Evolutionary conservation across 495 filamentous ascomycete species (phyloP).

Genomic region (Neurospora terricola): DNA sequence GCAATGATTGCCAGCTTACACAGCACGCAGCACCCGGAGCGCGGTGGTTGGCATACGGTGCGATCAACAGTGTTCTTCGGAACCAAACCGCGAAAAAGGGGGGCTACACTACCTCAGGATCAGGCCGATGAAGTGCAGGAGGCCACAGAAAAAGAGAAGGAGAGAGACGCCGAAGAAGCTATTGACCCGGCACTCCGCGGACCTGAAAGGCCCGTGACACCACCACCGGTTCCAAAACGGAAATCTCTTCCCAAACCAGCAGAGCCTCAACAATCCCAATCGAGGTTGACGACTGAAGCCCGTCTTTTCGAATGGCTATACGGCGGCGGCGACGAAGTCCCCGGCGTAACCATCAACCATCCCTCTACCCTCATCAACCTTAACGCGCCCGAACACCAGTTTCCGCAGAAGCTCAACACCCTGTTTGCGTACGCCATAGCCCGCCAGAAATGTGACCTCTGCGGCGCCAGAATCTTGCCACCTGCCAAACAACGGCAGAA

Average conservation of each 20-base stretch:
- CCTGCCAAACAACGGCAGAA: background rate
- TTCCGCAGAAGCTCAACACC: conserved; percentile 8
- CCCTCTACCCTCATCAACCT: background rate
- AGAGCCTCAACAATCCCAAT: background rate
- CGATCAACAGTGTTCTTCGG: conserved; percentile 32
- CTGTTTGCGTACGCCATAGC: conserved; percentile 21
- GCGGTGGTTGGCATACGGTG: conserved; percentile 33
- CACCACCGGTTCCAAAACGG: background rate
- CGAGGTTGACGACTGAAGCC: conserved; percentile 30
- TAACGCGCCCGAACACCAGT: background rate
- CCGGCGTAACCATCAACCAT: conserved; percentile 17
- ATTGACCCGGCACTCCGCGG: background rate
- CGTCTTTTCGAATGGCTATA: conserved; percentile 39
- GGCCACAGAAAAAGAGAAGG: background rate
- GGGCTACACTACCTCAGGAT: background rate
- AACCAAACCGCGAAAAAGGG: conserved; percentile 9
- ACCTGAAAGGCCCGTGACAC: background rate
- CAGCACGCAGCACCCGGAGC: conserved; percentile 27
- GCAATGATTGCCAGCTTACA: conserved; percentile 30
- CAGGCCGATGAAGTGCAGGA: background rate
- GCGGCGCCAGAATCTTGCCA: conserved; percentile 14
- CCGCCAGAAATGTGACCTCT: conserved; percentile 28
- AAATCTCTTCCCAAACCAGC: background rate
- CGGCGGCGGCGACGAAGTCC: conserved; percentile 31
- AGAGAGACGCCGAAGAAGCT: background rate